Evolutionary conservation across 495 filamentous ascomycete genomes (phyloP).

Genomic region (Neurospora sp.): DNA sequence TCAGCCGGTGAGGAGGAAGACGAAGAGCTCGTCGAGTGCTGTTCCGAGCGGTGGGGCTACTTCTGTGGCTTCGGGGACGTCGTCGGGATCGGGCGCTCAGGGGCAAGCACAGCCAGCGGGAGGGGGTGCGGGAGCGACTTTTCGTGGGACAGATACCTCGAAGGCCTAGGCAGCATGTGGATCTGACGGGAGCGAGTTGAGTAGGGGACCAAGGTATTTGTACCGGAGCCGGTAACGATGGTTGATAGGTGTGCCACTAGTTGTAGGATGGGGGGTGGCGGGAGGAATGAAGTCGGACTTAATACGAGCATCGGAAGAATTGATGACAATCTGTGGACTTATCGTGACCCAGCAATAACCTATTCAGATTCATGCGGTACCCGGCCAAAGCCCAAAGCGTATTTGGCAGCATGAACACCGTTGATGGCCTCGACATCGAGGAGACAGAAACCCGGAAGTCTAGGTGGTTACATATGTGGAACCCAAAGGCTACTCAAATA

Average conservation of each 20-base stretch:
- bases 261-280: not conserved
- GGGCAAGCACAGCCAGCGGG: not conserved
- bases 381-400: not conserved
- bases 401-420: not conserved
- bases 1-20: constrained; percentile 55
- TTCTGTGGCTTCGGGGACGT: not conserved
- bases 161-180: not conserved
- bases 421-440: not conserved
- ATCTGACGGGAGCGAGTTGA: not conserved
- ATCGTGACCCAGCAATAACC: not conserved
- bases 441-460: not conserved
- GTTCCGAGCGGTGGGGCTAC: not conserved
- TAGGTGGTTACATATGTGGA: not conserved
- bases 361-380: not conserved
- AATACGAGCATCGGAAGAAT: not conserved
- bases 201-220: not conserved
- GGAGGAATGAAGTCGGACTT: not conserved
- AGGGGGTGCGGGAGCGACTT: not conserved
- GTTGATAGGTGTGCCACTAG: not conserved
- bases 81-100: not conserved
- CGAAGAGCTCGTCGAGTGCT: constrained; percentile 20
- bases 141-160: not conserved
- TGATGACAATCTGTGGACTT: not conserved
- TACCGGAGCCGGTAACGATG: not conserved
- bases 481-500: not conserved